phyloP scores from a whole-genome alignment of 2,329 filamentous ascomycete genomes.

The Penicillium sp. region DNA sequence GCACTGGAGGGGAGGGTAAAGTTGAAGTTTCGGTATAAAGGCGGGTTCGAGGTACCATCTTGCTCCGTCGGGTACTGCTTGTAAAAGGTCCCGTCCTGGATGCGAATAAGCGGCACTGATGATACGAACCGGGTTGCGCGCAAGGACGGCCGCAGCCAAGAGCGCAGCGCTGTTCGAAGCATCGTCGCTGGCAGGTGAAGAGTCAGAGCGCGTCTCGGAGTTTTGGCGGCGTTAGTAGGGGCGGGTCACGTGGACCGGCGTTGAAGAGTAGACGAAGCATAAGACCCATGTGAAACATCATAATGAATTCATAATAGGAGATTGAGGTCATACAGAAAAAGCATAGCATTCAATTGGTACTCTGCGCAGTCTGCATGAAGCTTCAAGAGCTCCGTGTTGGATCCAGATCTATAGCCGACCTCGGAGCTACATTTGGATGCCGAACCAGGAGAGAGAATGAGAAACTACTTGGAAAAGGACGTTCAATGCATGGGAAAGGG shows the following conservation, averaged over 20 bases:
- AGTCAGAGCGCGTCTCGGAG: not conserved
- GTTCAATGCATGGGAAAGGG: not conserved
- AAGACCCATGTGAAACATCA: not conserved
- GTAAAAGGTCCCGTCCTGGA: slow-evolving; percentile 79
- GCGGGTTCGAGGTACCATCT: slow-evolving; percentile 50
- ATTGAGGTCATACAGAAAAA: not conserved
- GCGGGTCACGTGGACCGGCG: not conserved
- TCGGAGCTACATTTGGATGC: not conserved
- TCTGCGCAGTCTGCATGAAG: not conserved
- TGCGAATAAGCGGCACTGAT: slow-evolving; percentile 59
- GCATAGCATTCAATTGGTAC: not conserved
- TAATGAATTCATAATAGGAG: not conserved
- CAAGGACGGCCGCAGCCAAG: slow-evolving; percentile 3
- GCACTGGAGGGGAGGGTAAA: slow-evolving; percentile 61
- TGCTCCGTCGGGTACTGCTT: slow-evolving; percentile 60
- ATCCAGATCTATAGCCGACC: not conserved
- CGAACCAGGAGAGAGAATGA: not conserved
- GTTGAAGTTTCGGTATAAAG: slow-evolving; percentile 66
- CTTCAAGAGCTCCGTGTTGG: not conserved
- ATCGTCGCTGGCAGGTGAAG: slow-evolving; percentile 5
- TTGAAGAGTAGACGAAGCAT: not conserved
- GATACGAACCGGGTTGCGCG: slow-evolving; percentile 9
- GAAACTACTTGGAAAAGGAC: not conserved
- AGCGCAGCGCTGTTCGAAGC: slow-evolving; percentile 13
- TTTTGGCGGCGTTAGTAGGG: not conserved